Base-by-base conservation (phyloP, 148 eudicot species). In the Camellia sinensis region DNA sequence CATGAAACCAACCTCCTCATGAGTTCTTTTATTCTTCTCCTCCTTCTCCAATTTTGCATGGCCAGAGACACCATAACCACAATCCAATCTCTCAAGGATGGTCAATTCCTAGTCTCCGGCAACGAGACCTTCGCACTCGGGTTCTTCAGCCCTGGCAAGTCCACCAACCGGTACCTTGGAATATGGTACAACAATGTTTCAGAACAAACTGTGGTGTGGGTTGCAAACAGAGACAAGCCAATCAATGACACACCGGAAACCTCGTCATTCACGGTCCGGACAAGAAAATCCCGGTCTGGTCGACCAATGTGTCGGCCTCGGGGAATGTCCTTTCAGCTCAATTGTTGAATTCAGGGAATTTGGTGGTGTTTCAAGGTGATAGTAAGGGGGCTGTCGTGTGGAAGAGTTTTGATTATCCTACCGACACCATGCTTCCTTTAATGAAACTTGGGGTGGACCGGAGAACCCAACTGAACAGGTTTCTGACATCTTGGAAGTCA, bases 401-500 rank as follows among this genome's bases (percentile, higher is more conserved):
- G 78, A 57, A 84, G 62, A 78, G 81, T 76, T 74, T 79, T 13
- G 77, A 73, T 73, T 18, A 82, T 43, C 81, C 81, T 2, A 61
- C 85, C 14, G n/a, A 86, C 60, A 69, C 83, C 15, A 0, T 78
- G 21, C 80, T 88, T 63, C 86, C 91, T 4, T 17, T 40, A 37
- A 71, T 84, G 83, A 84, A 60, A 41, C 17, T 82, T 2, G 72
- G 74, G 1, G 77, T 79, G 50, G 65, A 83, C 76, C 57, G 68
- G 75, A 80, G 57, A 56, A 73, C 77, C 15, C 78, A 81, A 7
- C 63, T 74, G 37, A 74, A 74, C 61, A 68, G 84, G 7, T 76
- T 76, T 75, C 10, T 89, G 18, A 72, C 87, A 61, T 88, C 92
- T 22, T 91, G 92, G 94, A 86, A 62, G 71, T 83, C 89, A 0